Base-by-base conservation (phyloP, 2,329 filamentous ascomycete species). In the Neofusicoccum cordaticola region DNA sequence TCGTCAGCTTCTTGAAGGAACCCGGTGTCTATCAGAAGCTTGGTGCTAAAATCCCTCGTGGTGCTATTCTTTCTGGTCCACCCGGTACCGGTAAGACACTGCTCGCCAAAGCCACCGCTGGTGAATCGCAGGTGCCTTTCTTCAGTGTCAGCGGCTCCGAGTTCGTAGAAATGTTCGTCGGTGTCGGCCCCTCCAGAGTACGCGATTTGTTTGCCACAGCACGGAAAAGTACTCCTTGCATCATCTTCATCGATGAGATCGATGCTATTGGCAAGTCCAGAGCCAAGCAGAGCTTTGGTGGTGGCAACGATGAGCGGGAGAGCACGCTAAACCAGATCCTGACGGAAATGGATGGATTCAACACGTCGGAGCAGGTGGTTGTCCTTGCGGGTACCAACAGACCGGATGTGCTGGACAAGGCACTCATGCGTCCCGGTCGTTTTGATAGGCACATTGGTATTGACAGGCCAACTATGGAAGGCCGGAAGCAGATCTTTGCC, bases 141-240 rank as follows among this genome's bases (percentile, higher is more conserved):
- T 99, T 93, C 85, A 97, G 92, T 73, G 95, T 99, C 71, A 97
- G 93, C 77, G 95, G 95, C 75, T 99, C 95, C 56, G 95, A 99
- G 77, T 99, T 99, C 75, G 94, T 99, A 37, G 95, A 99, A 81
- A 99, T 99, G 94, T 99, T 99, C 75, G 95, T 99, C 60, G 95
- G 95, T 86, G 95, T 99, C 66, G 95, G 95, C 78, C 92, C 95
- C 19, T 98, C 94, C 35, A 88, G 95, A 79, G 95, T 99, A 58
- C 88, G 95, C 71, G 95, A 99, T 78, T 82, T 99, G 61, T 99
- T 99, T 73, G 89, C 92, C 65, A 97, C 92, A 71, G 95, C 95
- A 17, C 88, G 95, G 65, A 98, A 98, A 83, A 96, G 92, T 79
- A 91, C 95, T 0, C 95, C 95, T 3, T 99, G 95, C 80, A 99